These are phyloP conservation scores for Podila epicladia DNA, from an alignment of 192 early-diverging fungal genomes.

Conservation along the genomic window DNA sequence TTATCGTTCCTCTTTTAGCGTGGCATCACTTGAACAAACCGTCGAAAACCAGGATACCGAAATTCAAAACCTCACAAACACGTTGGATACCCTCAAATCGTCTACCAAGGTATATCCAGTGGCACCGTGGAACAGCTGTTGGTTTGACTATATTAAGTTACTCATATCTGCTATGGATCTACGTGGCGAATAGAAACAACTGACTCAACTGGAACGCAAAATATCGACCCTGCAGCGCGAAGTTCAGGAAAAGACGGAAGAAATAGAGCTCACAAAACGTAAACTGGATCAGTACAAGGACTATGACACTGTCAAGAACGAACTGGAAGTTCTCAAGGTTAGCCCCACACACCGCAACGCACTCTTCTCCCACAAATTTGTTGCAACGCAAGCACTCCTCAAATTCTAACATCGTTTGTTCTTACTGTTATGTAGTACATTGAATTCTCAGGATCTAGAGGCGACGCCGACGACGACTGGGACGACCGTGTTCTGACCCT, in stretches of 20 bases:
- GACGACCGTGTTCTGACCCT: slow-evolving; percentile 54
- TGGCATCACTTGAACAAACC: slow-evolving; percentile 53
- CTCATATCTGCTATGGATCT: too few relatives aligned
- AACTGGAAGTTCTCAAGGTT: slow-evolving; percentile 86
- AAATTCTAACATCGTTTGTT: not conserved
- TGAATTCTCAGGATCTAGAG: slow-evolving; percentile 72
- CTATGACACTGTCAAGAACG: slow-evolving; percentile 88
- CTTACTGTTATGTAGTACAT: slow-evolving; percentile 58
- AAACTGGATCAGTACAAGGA: slow-evolving; percentile 74
- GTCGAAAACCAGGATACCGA: slow-evolving; percentile 48
- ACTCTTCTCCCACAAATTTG: not conserved
- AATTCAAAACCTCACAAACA: slow-evolving; percentile 15
- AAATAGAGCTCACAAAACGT: slow-evolving; percentile 63
- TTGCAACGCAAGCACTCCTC: too few relatives aligned
- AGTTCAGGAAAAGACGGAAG: slow-evolving; percentile 62
- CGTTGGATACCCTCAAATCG: slow-evolving; percentile 30
- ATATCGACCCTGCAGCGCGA: slow-evolving; percentile 25
- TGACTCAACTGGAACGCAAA: slow-evolving; percentile 44
- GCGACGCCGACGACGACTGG: slow-evolving; percentile 54
- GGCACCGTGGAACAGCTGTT: not conserved
- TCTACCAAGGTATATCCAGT: slow-evolving; percentile 16
- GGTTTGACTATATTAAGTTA: not conserved
- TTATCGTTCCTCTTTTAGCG: not conserved
- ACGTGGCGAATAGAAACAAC: slow-evolving; percentile 23
- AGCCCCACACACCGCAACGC: not conserved